Evolutionary conservation across 2,329 filamentous ascomycete genomes (phyloP).

Genomic region (Tolypocladium amazonense): DNA sequence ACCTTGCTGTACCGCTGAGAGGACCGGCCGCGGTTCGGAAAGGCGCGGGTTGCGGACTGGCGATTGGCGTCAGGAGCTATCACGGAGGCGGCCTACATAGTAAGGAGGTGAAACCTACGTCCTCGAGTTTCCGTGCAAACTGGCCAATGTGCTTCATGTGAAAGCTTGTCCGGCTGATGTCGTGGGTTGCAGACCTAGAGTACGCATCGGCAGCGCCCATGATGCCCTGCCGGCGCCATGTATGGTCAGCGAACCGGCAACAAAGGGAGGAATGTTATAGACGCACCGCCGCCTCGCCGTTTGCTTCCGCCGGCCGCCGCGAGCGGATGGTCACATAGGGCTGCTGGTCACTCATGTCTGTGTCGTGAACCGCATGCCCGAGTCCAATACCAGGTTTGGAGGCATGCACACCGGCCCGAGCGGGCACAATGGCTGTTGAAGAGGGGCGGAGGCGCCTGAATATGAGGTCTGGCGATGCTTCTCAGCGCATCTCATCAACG

Average conservation of each 20-base stretch:
- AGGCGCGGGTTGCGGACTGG: conserved; percentile 43
- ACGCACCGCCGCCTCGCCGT: conserved; percentile 39
- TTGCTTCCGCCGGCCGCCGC: conserved; percentile 32
- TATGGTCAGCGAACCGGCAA: not conserved
- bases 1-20: conserved; percentile 47
- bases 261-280: not conserved
- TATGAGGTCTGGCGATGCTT: not conserved
- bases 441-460: not conserved
- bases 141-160: conserved; percentile 45
- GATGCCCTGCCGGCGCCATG: not conserved
- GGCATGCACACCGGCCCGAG: not conserved
- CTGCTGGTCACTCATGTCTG: conserved; percentile 29
- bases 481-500: not conserved
- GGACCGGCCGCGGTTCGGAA: conserved; percentile 42
- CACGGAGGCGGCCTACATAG: not conserved
- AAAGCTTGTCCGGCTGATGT: conserved; percentile 46
- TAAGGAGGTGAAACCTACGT: conserved; percentile 27
- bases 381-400: not conserved
- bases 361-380: not conserved
- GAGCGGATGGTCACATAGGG: conserved; percentile 45
- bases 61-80: not conserved
- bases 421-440: not conserved
- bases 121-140: conserved; percentile 44
- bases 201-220: conserved; percentile 12
- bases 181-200: conserved; percentile 37